phyloP scores from a whole-genome alignment of 2,329 filamentous ascomycete genomes.

The Raffaelea albimanens region DNA sequence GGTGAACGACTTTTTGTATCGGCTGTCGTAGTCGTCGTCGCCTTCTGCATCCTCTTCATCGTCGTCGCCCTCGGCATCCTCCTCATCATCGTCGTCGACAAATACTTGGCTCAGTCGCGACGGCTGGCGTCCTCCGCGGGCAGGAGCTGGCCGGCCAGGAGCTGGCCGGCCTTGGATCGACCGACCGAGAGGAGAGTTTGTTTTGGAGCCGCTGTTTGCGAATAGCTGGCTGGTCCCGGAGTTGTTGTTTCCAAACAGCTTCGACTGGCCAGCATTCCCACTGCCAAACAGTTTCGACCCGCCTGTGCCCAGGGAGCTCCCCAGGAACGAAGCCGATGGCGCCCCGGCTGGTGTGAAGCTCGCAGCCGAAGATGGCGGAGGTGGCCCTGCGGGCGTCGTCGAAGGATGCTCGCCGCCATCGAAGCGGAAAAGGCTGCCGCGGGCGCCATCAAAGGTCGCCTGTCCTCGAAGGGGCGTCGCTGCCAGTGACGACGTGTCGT shows the following conservation, averaged over 20 bases:
- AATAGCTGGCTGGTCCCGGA: too few species aligned
- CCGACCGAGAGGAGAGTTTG: slow-evolving; percentile 36
- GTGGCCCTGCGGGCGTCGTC: slow-evolving; percentile 43
- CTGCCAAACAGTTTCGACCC: too few species aligned
- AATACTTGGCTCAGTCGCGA: slow-evolving; percentile 42
- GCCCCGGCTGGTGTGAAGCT: slow-evolving; percentile 49
- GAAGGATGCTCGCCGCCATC: slow-evolving; percentile 32
- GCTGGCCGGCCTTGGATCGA: slow-evolving; percentile 27
- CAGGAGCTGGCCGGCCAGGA: slow-evolving; percentile 2
- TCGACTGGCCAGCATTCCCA: too few species aligned
- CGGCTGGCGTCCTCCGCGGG: slow-evolving; percentile 23
- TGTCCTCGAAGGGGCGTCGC: slow-evolving; percentile 8
- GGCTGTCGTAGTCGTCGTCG: slow-evolving; percentile 20
- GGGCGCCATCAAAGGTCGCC: not conserved
- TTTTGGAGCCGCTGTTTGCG: slow-evolving; percentile 18
- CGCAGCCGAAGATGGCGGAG: slow-evolving; percentile 40
- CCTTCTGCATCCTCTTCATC: slow-evolving; percentile 26
- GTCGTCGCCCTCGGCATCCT: slow-evolving; percentile 25
- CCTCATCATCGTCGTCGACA: slow-evolving; percentile 27
- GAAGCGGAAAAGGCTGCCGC: slow-evolving; percentile 25
- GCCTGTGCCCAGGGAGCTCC: slow-evolving; percentile 41
- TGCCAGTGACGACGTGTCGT: slow-evolving; percentile 8
- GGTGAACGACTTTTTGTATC: not conserved
- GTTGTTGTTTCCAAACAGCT: too few species aligned
- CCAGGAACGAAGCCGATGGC: slow-evolving; percentile 43